Evolutionary conservation across 768 basidiomycete species (phyloP).

Genomic region (Lentinula boryana): DNA sequence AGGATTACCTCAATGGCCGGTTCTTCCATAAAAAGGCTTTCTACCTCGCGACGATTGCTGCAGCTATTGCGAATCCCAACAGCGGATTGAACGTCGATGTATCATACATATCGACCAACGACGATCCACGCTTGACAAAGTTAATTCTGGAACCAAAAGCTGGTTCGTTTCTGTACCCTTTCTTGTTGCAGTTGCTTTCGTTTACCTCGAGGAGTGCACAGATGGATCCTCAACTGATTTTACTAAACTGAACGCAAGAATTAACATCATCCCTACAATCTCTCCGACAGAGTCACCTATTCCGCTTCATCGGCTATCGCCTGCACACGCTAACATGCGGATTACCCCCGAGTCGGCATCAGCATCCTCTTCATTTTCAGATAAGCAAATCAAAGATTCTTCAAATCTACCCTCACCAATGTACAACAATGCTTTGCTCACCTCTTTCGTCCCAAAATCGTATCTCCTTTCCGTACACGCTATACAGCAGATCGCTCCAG

Average conservation of each 20-base stretch:
- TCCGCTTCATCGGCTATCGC: conserved; percentile 62
- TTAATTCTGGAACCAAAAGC: conserved; percentile 53
- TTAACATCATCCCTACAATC: conserved; percentile 65
- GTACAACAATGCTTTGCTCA: conserved; percentile 74
- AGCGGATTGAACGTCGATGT: conserved; percentile 48
- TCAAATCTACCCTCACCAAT: conserved; percentile 55
- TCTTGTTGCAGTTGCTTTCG: conserved; percentile 19
- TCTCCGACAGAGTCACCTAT: conserved; percentile 59
- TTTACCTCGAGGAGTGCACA: conserved; percentile 15
- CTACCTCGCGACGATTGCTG: conserved; percentile 78
- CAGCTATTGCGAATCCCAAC: conserved; percentile 43
- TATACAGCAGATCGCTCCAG: conserved; percentile 47
- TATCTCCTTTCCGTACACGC: conserved; percentile 51
- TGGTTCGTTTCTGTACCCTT: conserved; percentile 29
- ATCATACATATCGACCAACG: conserved; percentile 49
- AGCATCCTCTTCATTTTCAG: conserved; percentile 12
- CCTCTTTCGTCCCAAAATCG: conserved; percentile 37
- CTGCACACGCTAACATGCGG: conserved; percentile 66
- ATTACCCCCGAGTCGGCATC: conserved; percentile 22
- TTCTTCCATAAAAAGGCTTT: conserved; percentile 91
- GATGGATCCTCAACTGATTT: conserved; percentile 52
- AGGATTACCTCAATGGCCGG: conserved; percentile 85
- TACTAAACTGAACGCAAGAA: conserved; percentile 59
- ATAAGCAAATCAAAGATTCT: conserved; percentile 11
- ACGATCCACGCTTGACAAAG: conserved; percentile 61